phyloP scores from a whole-genome alignment of 495 filamentous ascomycete genomes.

The Penicillium cosmopolitanum region DNA sequence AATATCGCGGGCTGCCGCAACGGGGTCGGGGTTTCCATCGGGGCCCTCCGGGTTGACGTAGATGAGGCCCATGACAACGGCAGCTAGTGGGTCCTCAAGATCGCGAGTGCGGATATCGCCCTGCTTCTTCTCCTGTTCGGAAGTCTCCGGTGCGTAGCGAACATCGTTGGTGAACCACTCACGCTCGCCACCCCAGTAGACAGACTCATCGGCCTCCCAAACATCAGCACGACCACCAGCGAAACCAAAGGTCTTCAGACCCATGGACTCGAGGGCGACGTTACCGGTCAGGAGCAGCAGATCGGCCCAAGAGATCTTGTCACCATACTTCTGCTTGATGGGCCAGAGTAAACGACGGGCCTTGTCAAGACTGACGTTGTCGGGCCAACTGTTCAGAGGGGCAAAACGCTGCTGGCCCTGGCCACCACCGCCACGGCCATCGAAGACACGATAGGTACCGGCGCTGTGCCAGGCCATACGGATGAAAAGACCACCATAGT shows the following conservation, averaged over 20 bases:
- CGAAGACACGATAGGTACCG: constrained; percentile 71
- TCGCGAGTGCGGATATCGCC: constrained; percentile 61
- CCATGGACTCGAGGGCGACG: constrained; percentile 75
- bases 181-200: constrained; percentile 74
- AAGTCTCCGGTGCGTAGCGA: constrained; percentile 59
- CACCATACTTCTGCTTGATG: constrained; percentile 80
- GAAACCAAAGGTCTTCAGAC: constrained; percentile 72
- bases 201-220: constrained; percentile 72
- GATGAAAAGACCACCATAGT: constrained; percentile 77
- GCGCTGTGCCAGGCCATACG: constrained; percentile 80
- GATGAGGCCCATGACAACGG: constrained; percentile 73
- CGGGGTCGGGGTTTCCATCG: constrained; percentile 67
- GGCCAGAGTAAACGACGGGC: constrained; percentile 76
- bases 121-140: constrained; percentile 53
- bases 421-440: constrained; percentile 73
- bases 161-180: constrained; percentile 69
- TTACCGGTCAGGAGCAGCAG: constrained; percentile 70
- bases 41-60: constrained; percentile 79
- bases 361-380: constrained; percentile 77
- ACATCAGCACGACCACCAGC: constrained; percentile 69
- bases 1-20: constrained; percentile 69
- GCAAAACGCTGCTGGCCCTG: constrained; percentile 75
- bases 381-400: constrained; percentile 79
- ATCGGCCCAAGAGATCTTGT: constrained; percentile 79
- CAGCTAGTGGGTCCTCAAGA: constrained; percentile 64